Conservation (phyloP, 805 yeast species). For the Blastobotrys peoriensis region DNA sequence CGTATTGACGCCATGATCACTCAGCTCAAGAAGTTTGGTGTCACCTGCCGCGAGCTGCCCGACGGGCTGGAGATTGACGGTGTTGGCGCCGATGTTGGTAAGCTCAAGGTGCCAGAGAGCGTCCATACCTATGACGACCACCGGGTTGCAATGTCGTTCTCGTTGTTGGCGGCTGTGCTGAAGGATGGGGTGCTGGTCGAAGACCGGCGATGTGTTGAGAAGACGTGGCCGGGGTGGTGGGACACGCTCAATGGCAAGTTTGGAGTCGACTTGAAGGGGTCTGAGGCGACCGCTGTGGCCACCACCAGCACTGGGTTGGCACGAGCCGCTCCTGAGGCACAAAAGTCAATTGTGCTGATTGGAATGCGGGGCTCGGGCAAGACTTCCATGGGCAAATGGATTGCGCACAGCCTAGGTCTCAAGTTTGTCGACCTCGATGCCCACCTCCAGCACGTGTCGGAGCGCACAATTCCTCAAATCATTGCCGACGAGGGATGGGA, state of each 20-base stretch:
- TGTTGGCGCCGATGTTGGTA: constrained; percentile 28
- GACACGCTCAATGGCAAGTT: constrained; percentile 72
- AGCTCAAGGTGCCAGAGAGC: constrained; percentile 51
- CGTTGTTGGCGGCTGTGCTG: constrained; percentile 73
- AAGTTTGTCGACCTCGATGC: constrained; percentile 69
- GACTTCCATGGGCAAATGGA: constrained; percentile 76
- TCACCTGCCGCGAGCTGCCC: constrained; percentile 71
- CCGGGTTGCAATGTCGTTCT: constrained; percentile 96
- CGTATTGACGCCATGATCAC: constrained; percentile 91
- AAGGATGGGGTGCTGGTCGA: constrained; percentile 59
- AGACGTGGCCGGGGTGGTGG: constrained; percentile 99
- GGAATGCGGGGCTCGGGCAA: constrained; percentile 99
- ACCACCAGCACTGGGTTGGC: constrained; percentile 25
- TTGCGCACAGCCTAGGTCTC: constrained; percentile 57
- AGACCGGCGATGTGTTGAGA: constrained; percentile 89
- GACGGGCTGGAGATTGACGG: constrained; percentile 93
- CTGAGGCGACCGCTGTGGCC: constrained; percentile 38
- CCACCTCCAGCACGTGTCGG: constrained; percentile 51
- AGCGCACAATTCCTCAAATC: constrained; percentile 32
- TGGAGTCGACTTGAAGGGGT: constrained; percentile 61
- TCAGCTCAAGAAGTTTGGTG: constrained; percentile 87
- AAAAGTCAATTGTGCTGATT: constrained; percentile 65
- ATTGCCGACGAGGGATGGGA: constrained; percentile 81
- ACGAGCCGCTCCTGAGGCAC: constrained; percentile 27
- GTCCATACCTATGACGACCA: constrained; percentile 87